Conservation (phyloP, 305 asterid genomes). For the Solanum hybrid region DNA sequence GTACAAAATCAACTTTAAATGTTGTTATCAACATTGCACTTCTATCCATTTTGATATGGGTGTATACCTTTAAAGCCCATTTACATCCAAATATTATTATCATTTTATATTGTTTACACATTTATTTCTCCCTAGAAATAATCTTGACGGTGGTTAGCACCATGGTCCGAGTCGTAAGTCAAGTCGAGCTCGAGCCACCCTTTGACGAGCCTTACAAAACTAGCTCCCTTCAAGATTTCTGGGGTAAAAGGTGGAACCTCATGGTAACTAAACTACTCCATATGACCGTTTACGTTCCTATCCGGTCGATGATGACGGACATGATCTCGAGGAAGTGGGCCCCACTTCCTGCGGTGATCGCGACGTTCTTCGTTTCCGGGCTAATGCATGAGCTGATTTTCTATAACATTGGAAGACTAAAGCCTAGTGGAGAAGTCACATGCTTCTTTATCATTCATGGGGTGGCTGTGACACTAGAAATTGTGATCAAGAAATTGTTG, state of each 20-base stretch:
- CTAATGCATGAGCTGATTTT: conserved; percentile 50
- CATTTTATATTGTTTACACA: conserved; percentile 13
- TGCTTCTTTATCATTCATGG: conserved; percentile 45
- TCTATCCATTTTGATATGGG: background rate
- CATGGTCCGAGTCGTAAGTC: background rate
- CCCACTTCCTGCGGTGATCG: conserved; percentile 1
- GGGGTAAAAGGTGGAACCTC: conserved; percentile 47
- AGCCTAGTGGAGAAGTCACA: conserved; percentile 13
- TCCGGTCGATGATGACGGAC: background rate
- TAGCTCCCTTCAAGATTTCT: conserved; percentile 35
- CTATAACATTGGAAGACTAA: conserved; percentile 26
- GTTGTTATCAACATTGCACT: conserved; percentile 1
- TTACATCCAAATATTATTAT: conserved; percentile 8
- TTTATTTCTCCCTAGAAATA: conserved; percentile 20
- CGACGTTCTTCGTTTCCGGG: conserved; percentile 14
- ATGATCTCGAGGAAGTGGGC: background rate
- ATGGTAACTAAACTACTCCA: conserved; percentile 21
- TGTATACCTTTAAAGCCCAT: background rate
- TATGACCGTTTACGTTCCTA: conserved; percentile 15
- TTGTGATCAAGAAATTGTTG: conserved; percentile 13
- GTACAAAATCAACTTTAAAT: background rate
- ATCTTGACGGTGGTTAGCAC: conserved; percentile 8
- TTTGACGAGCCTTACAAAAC: conserved; percentile 27
- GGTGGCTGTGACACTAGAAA: conserved; percentile 17
- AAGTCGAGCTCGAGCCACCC: conserved; percentile 22